Base-by-base conservation (phyloP, 306 rosid genomes). In the Rosa persica region DNA sequence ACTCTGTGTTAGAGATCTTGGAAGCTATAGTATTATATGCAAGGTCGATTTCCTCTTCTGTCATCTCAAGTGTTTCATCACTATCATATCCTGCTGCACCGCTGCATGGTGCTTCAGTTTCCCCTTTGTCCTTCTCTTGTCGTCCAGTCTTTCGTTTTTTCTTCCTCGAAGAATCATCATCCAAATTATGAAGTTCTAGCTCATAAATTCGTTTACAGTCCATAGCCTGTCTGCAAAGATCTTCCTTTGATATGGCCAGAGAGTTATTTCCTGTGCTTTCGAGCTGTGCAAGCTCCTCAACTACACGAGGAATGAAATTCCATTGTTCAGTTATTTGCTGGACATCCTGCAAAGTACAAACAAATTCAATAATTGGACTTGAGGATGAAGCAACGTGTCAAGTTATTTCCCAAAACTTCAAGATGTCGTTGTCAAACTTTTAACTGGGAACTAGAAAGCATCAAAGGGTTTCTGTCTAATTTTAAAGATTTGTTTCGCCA, bases 21-120 rank as follows among this genome's bases (percentile, higher is more conserved):
- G 89, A 81, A 76, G 90, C 83, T 80, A 90, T 51, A 58, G 66
- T 81, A 20, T 85, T 83, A 80, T 81, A 92, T 74, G 98, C 95
- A 83, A 76, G 78, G 62, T 89, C 95, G 76, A 92, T 92, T 80
- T 92, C 97, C 76, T 90, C 89, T 88, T 90, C 97, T 0, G 97
- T 88, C 98, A 94, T 94, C 87, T 90, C 98, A 16, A 90, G 61
- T 15, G 98, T 94, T 51, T 90, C 96, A 78, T 94, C 96, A 79
- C 95, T 94, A 67, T 94, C 97, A 76, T 89, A 92, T 47, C 76
- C 94, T 17, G 36, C 70, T 60, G 80, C 85, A 64, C 67, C 64
- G 69, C 76, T 66, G 48, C 22, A 54, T 54, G 72, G 40, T 34
- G 30, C 82, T 70, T 81, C 78, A 25, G 79, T 66, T 84, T 76